Evolutionary conservation across 805 yeast species (phyloP).

Genomic region (Pichia nanzhaoensis): DNA sequence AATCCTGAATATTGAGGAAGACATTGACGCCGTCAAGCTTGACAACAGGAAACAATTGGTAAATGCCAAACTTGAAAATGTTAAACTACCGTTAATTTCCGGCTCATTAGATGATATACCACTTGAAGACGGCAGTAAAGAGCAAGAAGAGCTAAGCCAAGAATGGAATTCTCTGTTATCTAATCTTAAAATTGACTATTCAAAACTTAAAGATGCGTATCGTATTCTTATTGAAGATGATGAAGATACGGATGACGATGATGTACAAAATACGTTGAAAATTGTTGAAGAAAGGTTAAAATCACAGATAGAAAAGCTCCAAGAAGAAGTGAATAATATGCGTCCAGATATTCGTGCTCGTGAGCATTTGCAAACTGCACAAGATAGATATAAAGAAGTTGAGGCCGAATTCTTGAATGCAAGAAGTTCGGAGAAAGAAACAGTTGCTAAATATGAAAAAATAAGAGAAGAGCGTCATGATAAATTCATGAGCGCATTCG

Average conservation of each 20-base stretch:
- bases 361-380: constrained; percentile 67
- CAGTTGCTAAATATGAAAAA: constrained; percentile 49
- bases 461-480: constrained; percentile 55
- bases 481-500: constrained; percentile 63
- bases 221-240: constrained; percentile 35
- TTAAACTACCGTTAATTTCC: constrained; percentile 53
- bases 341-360: constrained; percentile 81
- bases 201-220: constrained; percentile 38
- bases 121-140: constrained; percentile 36
- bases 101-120: constrained; percentile 60
- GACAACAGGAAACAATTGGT: constrained; percentile 56
- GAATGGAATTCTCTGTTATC: constrained; percentile 32
- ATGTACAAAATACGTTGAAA: constrained; percentile 29
- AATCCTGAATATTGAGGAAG: constrained; percentile 42
- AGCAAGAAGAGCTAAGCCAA: constrained; percentile 28
- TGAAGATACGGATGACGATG: constrained; percentile 35
- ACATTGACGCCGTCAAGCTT: constrained; percentile 43
- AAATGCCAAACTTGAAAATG: constrained; percentile 67
- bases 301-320: constrained; percentile 31
- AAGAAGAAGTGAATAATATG: constrained; percentile 37
- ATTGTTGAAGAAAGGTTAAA: constrained; percentile 22
- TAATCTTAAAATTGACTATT: constrained; percentile 50
- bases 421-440: constrained; percentile 51
- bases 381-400: constrained; percentile 48
- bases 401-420: constrained; percentile 61